Evolutionary conservation across 2,329 filamentous ascomycete genomes (phyloP), one percentile per base, ranked within the genome.

Genomic region (Albophoma yamanashiensis): DNA sequence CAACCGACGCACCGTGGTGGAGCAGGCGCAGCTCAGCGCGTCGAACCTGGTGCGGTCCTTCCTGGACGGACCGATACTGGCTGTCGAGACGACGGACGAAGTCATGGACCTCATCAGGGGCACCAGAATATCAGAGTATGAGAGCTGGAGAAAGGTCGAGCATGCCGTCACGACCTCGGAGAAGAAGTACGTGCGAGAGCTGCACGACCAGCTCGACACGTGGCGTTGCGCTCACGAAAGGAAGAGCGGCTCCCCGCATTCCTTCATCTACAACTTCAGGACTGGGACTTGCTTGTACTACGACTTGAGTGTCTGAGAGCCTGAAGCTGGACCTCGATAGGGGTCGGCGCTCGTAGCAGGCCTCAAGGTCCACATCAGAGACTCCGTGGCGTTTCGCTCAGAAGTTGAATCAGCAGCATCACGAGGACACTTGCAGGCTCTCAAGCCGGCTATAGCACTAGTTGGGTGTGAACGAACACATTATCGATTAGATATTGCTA

Each of bases 251-350:
- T 81, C 82, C 31, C 82, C 83, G 55, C 89, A 92, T 70, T 89
- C 90, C 14, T 96, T 96, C 74, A 83, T 97, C 58, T 96, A 96
- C 75, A 96, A 96, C 68, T 96, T 95, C 67, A 81, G 92, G 62
- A 95, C 91, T 12, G 89, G 89, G 0, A 87, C 82, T 61, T 92
- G 90, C 71, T 82, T 96, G 57, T 91, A 93, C 70, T 96, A 96
- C 73, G 92, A 96, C 74, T 74, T 97, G 52, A 78, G 76, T 38
- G 74, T 71, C n/a, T 80, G 67, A 63, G 38, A 20, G 57, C 11
- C 6, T 20, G 27, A 4, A 27, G 27, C n/a, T 22, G 20, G 31
- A 38, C 31, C 20, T 36, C 4, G 50, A n/a, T 31, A 7, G 31
- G 17, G 8, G 27, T 12, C 47, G 47, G 1, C 22, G 20, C 27